Evolutionary conservation across 805 yeast species (phyloP), one percentile per base, ranked within the genome.

Genomic region (Clavispora asparagi): DNA sequence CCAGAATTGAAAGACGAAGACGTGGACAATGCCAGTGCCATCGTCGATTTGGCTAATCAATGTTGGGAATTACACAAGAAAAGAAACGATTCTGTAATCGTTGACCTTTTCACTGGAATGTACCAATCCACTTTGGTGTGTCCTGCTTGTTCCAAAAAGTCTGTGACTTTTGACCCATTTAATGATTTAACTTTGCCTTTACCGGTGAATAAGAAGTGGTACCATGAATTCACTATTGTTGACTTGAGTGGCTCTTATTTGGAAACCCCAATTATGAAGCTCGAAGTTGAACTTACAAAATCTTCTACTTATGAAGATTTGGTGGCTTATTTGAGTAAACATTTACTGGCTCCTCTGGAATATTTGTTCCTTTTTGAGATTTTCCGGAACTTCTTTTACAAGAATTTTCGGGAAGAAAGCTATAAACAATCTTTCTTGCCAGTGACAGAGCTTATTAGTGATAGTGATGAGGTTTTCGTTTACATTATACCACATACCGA

Each of bases 161-260:
- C 95, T 26, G 77, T 92, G 25, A 91, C 97, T 0, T 94, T 91
- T 67, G 99, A 92, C 62, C 98, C 99, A 0, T 92, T 82, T 60
- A 88, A 82, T 66, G 97, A 90, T 59, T 68, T 92, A 52, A 90
- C 99, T 0, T 68, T 92, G 39, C 98, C 98, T 0, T 70, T 92
- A 23, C 98, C 98, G 0, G 79, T 84, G 2, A 78, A 79, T 40
- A 78, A 82, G 42, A 71, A 76, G 41, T 91, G 97, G 96, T 66
- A 70, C 29, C 83, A 82, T 36, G 75, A 75, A 17, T 73, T 92
- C 31, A 70, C 77, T 1, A 67, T 88, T 14, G 76, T 90, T 29
- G 82, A 87, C n/a, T 76, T 79, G 14, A 37, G 45, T 4, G 28
- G 19, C 32, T 61, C 67, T 16, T 41, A 44, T 1, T 44, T 41